phyloP scores from a whole-genome alignment of 78 protist genomes.

The Dictyostelium firmibasis region DNA sequence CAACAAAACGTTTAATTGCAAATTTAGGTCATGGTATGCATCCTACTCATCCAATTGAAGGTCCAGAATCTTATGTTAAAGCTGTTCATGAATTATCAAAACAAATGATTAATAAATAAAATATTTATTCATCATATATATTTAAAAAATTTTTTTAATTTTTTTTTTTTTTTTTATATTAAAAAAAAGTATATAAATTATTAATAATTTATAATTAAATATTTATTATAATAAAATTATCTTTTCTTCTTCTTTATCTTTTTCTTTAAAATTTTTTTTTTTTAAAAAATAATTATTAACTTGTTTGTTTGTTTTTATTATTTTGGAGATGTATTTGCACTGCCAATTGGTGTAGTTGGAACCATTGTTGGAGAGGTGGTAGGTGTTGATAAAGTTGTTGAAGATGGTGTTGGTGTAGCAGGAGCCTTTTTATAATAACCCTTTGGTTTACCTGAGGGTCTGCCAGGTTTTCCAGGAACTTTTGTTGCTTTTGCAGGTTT shows the following conservation, averaged over 20 bases:
- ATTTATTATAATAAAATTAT: not conserved
- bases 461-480: not conserved
- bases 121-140: not conserved
- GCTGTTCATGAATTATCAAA: constrained; percentile 83
- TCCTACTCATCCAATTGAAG: constrained; percentile 79
- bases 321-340: not conserved
- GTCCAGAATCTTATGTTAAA: constrained; percentile 64
- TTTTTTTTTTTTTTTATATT: not conserved
- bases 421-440: not conserved
- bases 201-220: not conserved
- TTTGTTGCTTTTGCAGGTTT: not conserved
- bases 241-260: not conserved
- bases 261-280: not conserved
- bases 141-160: not conserved
- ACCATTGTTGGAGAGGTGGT: not conserved
- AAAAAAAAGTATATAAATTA: not conserved
- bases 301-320: not conserved
- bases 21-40: constrained; percentile 93
- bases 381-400: not conserved
- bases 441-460: constrained; percentile 1
- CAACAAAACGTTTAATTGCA: constrained; percentile 64
- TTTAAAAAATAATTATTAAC: not conserved
- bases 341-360: not conserved
- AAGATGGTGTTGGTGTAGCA: not conserved
- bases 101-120: constrained; percentile 11